Conservation (phyloP, 2,329 filamentous ascomycete genomes). For the Neonectria magnoliae region DNA sequence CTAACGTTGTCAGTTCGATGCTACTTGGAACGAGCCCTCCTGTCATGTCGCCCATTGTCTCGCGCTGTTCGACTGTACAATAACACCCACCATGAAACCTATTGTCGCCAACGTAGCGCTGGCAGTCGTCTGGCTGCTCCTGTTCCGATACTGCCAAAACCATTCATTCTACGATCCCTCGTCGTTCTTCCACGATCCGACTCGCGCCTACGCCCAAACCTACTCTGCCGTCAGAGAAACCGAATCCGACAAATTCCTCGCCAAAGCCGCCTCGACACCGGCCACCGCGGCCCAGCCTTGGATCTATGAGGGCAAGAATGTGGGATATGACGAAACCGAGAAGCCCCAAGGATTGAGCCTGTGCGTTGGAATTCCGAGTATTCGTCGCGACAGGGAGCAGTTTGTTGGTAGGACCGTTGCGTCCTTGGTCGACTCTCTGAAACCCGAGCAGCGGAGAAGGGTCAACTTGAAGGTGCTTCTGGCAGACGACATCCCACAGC, state of each 20-base stretch:
- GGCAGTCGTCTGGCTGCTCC: constrained; percentile 28
- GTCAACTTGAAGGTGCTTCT: constrained; percentile 44
- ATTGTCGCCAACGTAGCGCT: constrained; percentile 11
- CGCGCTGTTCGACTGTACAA: neutral
- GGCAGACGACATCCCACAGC: constrained; percentile 40
- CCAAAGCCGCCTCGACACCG: neutral
- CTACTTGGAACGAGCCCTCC: neutral
- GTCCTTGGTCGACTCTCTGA: constrained; percentile 44
- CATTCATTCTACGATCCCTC: constrained; percentile 40
- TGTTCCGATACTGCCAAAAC: constrained; percentile 35
- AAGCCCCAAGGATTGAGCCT: constrained; percentile 21
- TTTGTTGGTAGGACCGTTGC: constrained; percentile 41
- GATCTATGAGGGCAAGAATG: constrained; percentile 12
- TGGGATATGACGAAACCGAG: neutral
- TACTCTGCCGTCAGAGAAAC: constrained; percentile 38
- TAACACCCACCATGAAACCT: constrained; percentile 10
- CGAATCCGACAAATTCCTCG: constrained; percentile 38
- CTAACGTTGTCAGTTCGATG: constrained; percentile 5
- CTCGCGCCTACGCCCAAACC: constrained; percentile 35
- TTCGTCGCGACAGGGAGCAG: constrained; percentile 39
- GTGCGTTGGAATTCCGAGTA: constrained; percentile 45
- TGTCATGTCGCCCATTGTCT: constrained; percentile 4
- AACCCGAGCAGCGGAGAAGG: constrained; percentile 37
- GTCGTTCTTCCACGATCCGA: constrained; percentile 40
- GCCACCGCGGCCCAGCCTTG: constrained; percentile 14